Conservation (phyloP, 192 early-diverging fungal species). For the Kickxella alabastrina region DNA sequence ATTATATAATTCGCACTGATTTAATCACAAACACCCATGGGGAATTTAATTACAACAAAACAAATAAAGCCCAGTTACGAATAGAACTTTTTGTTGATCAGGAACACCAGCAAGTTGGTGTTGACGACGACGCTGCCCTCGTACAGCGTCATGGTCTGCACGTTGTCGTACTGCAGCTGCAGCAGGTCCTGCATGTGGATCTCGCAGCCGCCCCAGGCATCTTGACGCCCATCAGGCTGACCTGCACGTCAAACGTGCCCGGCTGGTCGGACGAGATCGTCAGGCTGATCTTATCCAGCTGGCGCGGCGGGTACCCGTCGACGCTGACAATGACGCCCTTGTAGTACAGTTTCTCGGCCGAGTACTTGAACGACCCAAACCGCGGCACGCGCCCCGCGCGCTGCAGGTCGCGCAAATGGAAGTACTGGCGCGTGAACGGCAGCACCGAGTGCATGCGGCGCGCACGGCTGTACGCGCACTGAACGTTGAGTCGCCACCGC, state of each 20-base stretch:
- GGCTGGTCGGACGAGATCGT: conserved; percentile 90
- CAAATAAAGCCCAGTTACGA: conserved; percentile 18
- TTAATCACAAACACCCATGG: background rate
- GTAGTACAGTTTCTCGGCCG: conserved; percentile 86
- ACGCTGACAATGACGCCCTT: conserved; percentile 89
- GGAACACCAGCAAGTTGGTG: conserved; percentile 89
- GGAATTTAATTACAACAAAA: conserved; percentile 2
- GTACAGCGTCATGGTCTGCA: conserved; percentile 85
- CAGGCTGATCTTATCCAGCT: conserved; percentile 84
- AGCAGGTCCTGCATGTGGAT: conserved; percentile 89
- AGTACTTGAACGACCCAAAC: conserved; percentile 98
- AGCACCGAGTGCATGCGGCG: conserved; percentile 57
- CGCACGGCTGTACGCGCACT: conserved; percentile 55
- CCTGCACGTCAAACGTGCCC: conserved; percentile 88
- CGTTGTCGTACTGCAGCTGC: conserved; percentile 90
- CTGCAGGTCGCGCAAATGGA: conserved; percentile 83
- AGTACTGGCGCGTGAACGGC: conserved; percentile 94
- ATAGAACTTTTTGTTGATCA: conserved; percentile 96
- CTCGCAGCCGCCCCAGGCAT: conserved; percentile 71
- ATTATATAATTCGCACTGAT: background rate
- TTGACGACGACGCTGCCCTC: conserved; percentile 92
- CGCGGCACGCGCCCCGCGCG: conserved; percentile 82
- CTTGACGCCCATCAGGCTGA: conserved; percentile 66
- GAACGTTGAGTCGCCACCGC: conserved; percentile 53
- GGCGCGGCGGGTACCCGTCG: conserved; percentile 74